phyloP scores from a whole-genome alignment of 2,329 filamentous ascomycete species.

The Canariomyces notabilis region DNA sequence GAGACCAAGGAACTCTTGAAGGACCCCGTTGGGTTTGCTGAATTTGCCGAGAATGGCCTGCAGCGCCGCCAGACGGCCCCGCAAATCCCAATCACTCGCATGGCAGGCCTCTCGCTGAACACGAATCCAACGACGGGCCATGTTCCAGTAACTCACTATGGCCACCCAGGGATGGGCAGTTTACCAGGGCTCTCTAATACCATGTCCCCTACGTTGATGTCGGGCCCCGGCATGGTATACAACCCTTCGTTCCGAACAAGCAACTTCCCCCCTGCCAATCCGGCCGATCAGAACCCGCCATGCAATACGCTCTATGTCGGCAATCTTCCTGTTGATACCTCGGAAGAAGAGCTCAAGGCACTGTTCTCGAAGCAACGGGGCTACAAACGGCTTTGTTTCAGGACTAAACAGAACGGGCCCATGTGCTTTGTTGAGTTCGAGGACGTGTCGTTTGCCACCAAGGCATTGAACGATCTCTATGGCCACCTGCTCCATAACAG shows the following conservation, averaged over 20 bases:
- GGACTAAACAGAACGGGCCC: constrained; percentile 89
- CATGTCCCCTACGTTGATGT: constrained; percentile 55
- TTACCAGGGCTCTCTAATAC: constrained; percentile 40
- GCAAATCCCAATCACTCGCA: constrained; percentile 63
- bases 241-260: constrained; percentile 51
- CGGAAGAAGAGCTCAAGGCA: constrained; percentile 90
- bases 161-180: constrained; percentile 32
- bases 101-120: constrained; percentile 66
- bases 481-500: constrained; percentile 84
- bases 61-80: constrained; percentile 67
- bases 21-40: constrained; percentile 67
- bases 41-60: constrained; percentile 69
- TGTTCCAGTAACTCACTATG: constrained; percentile 48
- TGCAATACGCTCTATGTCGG: constrained; percentile 98
- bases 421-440: constrained; percentile 99
- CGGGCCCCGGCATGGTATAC: constrained; percentile 29
- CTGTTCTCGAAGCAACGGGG: constrained; percentile 90
- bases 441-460: constrained; percentile 85
- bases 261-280: constrained; percentile 81
- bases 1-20: constrained; percentile 69
- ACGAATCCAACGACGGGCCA: constrained; percentile 61
- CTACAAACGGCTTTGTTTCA: constrained; percentile 91
- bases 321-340: constrained; percentile 89
- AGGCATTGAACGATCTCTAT: constrained; percentile 83
- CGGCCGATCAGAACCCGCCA: constrained; percentile 91